Base-by-base conservation (phyloP, 2,329 filamentous ascomycete species). In the Helotiales sp. region DNA sequence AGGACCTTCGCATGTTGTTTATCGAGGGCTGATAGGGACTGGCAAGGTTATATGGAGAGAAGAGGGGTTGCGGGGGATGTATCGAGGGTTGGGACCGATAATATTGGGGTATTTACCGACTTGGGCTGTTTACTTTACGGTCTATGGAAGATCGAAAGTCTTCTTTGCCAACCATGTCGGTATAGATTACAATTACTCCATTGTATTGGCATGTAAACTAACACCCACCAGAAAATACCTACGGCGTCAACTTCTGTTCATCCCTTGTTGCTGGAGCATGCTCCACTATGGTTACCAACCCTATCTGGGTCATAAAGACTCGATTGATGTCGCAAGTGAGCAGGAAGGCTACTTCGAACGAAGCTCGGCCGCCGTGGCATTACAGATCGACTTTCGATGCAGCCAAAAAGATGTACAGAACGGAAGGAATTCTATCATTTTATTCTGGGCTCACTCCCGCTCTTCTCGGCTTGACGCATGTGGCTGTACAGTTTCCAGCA, bases 221-320 rank as follows among this genome's bases (percentile, higher is more conserved):
- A 67, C 24, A n/a, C 10, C 37, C n/a, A 34, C 28, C 75, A 92
- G 91, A 89, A 69, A 95, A 93, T 77, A 88, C 87, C 75, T 90
- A 92, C 81, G 78, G 93, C 52, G 87, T 95, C 75, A 93, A 93
- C 77, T 91, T 96, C 72, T 94, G 92, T 83, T 96, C 96, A 24
- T 97, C 96, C 10, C 88, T 99, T 68, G 87, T 93, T 65, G 96
- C 95, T 26, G 96, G 96, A 62, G 93, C 89, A 69, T 97, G 92
- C 81, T 97, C 94, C 72, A 99, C 96, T 3, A 86, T 98, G 70
- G 91, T 91, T 70, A 99, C 96, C 26, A 99, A 98, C 79, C 96
- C 96, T 0, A 99, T 99, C 69, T 99, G 96, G 96, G 96, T 99
- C 43, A 97, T 99, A 82, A 99, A 99, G 81, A 99, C 96, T 58